phyloP scores from a whole-genome alignment of 495 filamentous ascomycete genomes.

The Tirmania nivea region DNA sequence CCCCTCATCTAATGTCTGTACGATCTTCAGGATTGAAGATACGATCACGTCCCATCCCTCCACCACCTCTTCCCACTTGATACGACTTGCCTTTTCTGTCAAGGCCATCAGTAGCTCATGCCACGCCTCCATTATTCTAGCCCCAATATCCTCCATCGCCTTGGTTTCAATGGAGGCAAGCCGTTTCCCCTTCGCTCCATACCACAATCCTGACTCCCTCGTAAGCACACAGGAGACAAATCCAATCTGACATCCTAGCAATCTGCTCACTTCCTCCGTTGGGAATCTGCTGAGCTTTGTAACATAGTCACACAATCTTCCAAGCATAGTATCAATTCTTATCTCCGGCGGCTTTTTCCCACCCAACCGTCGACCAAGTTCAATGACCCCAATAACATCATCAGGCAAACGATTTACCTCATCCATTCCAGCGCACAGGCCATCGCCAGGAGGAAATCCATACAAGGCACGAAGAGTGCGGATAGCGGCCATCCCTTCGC shows the following conservation, averaged over 20 bases:
- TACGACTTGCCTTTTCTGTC: too few relatives aligned
- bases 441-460: slow-evolving; percentile 11
- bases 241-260: not conserved
- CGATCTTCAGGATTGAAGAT: too few relatives aligned
- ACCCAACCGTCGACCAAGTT: slow-evolving; percentile 2
- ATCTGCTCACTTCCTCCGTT: not conserved
- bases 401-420: slow-evolving; percentile 5
- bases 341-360: not conserved
- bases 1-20: too few relatives aligned
- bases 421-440: slow-evolving; percentile 12
- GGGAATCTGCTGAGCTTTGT: not conserved
- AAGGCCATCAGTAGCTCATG: too few relatives aligned
- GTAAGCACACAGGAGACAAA: not conserved
- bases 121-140: not conserved
- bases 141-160: not conserved
- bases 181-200: not conserved
- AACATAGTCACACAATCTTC: not conserved
- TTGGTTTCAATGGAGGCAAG: not conserved
- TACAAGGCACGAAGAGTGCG: slow-evolving; percentile 14
- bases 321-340: not conserved
- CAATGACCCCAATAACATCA: slow-evolving; percentile 1
- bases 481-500: slow-evolving; percentile 9
- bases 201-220: not conserved
- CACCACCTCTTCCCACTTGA: too few relatives aligned
- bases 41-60: too few relatives aligned